Evolutionary conservation across 2,329 filamentous ascomycete genomes (phyloP).

Genomic region (Neopestalotiopsis clavispora): DNA sequence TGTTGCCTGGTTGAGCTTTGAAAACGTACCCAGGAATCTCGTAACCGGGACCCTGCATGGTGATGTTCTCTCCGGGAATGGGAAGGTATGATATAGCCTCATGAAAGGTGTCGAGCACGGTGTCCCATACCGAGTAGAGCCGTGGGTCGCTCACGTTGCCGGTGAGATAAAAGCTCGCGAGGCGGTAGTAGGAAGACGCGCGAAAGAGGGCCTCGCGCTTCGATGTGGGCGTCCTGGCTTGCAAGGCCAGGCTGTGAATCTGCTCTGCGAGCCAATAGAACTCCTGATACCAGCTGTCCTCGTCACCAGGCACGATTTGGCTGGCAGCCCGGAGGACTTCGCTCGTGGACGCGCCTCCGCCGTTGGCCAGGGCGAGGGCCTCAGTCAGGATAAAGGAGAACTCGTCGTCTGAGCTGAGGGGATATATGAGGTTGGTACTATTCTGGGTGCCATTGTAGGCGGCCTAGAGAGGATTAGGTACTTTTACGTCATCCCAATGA

Average conservation of each 20-base stretch:
- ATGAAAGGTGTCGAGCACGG: slow-evolving; percentile 42
- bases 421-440: slow-evolving; percentile 9
- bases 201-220: slow-evolving; percentile 40
- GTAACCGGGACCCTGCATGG: slow-evolving; percentile 32
- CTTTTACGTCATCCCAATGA: background rate
- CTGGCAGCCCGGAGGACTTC: slow-evolving; percentile 37
- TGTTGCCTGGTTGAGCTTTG: slow-evolving; percentile 18
- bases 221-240: slow-evolving; percentile 25
- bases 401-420: slow-evolving; percentile 24
- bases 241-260: slow-evolving; percentile 22
- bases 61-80: slow-evolving; percentile 40
- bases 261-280: slow-evolving; percentile 30
- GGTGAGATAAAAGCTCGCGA: slow-evolving; percentile 47
- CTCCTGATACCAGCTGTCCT: slow-evolving; percentile 27
- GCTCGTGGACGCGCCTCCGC: slow-evolving; percentile 35
- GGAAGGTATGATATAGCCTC: slow-evolving; percentile 41
- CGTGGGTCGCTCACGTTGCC: slow-evolving; percentile 45
- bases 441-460: slow-evolving; percentile 16
- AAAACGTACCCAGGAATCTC: slow-evolving; percentile 28
- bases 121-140: slow-evolving; percentile 42
- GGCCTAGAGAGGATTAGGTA: background rate
- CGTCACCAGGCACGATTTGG: slow-evolving; percentile 30
- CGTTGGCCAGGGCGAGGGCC: slow-evolving; percentile 19
- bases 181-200: slow-evolving; percentile 46
- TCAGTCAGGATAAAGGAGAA: slow-evolving; percentile 24